A percentile compares a stretch with the other conserved stretches of the same genome.
Conservation (phyloP, 2,329 filamentous ascomycete species). For the Xylariaceae sp. region DNA sequence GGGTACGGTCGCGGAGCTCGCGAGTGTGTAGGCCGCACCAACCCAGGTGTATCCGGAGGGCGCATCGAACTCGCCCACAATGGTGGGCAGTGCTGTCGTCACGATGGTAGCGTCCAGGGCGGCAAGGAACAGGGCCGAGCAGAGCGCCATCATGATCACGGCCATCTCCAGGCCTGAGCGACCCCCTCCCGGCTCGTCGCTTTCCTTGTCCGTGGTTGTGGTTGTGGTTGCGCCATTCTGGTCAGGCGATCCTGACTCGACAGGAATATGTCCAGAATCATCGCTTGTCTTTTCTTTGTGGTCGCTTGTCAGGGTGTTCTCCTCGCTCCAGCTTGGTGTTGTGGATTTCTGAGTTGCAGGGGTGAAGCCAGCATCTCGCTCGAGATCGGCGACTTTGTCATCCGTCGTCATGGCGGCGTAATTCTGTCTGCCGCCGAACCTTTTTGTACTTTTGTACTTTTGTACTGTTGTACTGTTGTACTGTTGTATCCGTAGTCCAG, state of each 20-base stretch:
- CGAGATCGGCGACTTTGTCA: slow-evolving; percentile 13
- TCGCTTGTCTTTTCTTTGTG: slow-evolving; percentile 1
- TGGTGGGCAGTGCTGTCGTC: slow-evolving; percentile 62
- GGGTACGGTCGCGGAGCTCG: slow-evolving; percentile 60
- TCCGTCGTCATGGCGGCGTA: slow-evolving; percentile 15
- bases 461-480: no score
- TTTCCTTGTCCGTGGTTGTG: not conserved
- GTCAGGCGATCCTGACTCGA: slow-evolving; percentile 1
- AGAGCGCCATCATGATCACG: slow-evolving; percentile 30
- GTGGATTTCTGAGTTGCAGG: slow-evolving; percentile 2
- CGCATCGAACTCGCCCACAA: slow-evolving; percentile 58
- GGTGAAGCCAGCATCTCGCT: slow-evolving; percentile 9
- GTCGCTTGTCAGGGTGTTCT: slow-evolving; percentile 3
- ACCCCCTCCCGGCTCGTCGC: slow-evolving; percentile 1
- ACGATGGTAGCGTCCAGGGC: slow-evolving; percentile 58
- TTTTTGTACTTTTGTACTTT: no score
- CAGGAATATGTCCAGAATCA: not conserved
- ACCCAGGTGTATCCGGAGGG: slow-evolving; percentile 72
- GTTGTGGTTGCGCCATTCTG: slow-evolving; percentile 1
- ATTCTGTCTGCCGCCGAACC: no score
- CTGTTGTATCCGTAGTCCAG: no score
- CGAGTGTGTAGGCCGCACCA: slow-evolving; percentile 67
- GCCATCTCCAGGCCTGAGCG: slow-evolving; percentile 28
- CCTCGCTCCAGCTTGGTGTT: slow-evolving; percentile 10
- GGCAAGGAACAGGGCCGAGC: slow-evolving; percentile 43